Evolutionary conservation across 306 rosid species (phyloP), one percentile per base, ranked within the genome.

Genomic region (Dryas alaskensis): DNA sequence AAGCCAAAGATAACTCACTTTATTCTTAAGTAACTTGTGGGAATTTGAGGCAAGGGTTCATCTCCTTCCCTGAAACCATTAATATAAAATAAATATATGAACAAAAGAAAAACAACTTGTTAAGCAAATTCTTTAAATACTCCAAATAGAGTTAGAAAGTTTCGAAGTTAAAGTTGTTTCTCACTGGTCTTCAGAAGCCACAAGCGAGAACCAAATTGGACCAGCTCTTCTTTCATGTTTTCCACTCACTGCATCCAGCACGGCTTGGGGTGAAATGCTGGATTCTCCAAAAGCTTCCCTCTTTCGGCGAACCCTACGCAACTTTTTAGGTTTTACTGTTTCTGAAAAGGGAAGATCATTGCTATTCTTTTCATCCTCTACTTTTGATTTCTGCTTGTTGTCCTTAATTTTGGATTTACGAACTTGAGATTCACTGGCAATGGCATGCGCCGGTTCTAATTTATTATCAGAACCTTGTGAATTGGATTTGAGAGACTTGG

Each of bases 191-290:
- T 87, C 85, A 67, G 92, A 84, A 75, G 97, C 95, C 22, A 82
- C 67, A 61, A 92, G 90, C 57, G 89, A 83, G 64, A 92, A 83
- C 99, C 99, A 94, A 76, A 94, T 82, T 58, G 96, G 95, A 70
- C 88, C 85, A 55, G 68, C 57, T 86, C 85, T 84, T 73, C 80
- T 77, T 47, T 81, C 85, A 68, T 62, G 74, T 69, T 75, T 83
- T 60, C 74, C 86, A 81, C 82, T 60, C 70, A 84, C 70, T 47
- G 87, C 80, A 57, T 88, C 90, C 65, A 89, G 74, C 73, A 88
- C 88, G 75, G 78, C 85, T 73, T 84, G 90, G 6, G 88, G 88
- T 60, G 85, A 74, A 65, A 81, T 52, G 65, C 85, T 74, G 64
- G 86, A 67, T 79, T 77, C 90, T 63, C 80, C 91, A 76, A 49